Base-by-base conservation (phyloP, 805 yeast species). In the Ogataea ramenticola region DNA sequence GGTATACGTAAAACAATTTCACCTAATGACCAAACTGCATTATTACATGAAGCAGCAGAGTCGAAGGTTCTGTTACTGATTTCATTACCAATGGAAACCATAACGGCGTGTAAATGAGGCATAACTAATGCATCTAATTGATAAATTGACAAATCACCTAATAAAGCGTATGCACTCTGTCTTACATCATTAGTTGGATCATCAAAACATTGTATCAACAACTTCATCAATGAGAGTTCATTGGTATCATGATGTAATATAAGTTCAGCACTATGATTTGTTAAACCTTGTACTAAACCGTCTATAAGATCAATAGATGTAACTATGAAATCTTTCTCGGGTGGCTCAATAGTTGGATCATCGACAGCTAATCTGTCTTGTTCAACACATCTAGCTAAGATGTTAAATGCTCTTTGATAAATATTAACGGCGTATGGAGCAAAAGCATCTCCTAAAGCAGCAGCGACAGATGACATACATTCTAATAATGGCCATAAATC, bases 11-110 rank as follows among this genome's bases (percentile, higher is more conserved):
- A 68, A 3, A 87, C 72, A 27, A 93, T 78, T 60, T 93, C 96
- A 37, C 99, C 98, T 14, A 86, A 66, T 2, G 96, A 78, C 99
- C 99, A 93, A 41, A 87, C 80, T 1, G 98, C 93, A 62, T 93
- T 93, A 63, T 86, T 86, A 54, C 82, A 81, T 2, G 85, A 88
- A 0, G 91, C 79, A 47, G 67, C 71, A 2, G 80, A 67, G 39
- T 65, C 67, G 55, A 63, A 71, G 10, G 69, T 64, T 46, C 80
- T 62, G 49, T 72, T 69, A 50, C 78, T 74, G 52, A 85, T 72
- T 60, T 86, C 95, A 46, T 75, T 75, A 4, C 84, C 80, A 49
- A 89, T 79, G 46, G 79, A 72, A n/a, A 78, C 69, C 48, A 88
- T 64, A 19, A 86, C 66, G 38, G 74, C 72, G 49, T 71, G 70